Conservation (phyloP, 805 yeast species). For the Candida loeiensis region DNA sequence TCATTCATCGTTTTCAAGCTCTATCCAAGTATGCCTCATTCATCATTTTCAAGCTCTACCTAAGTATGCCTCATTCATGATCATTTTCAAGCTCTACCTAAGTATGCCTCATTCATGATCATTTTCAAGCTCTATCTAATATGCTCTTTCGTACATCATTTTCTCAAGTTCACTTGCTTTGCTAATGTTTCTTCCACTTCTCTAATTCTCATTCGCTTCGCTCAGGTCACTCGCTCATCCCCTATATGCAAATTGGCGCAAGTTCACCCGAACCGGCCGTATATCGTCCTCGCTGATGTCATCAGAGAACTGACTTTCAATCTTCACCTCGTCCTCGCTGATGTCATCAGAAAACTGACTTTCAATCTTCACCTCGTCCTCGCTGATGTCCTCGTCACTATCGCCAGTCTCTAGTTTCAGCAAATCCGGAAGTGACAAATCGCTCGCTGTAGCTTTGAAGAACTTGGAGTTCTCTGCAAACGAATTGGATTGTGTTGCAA, state of each 20-base stretch:
- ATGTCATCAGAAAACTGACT: conserved; percentile 8
- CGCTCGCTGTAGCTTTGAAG: not conserved
- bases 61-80: too few relatives aligned
- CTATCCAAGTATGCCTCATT: too few relatives aligned
- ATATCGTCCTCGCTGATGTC: conserved; percentile 11
- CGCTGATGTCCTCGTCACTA: conserved; percentile 12
- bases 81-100: too few relatives aligned
- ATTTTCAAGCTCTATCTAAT: too few relatives aligned
- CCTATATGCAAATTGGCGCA: conserved; percentile 17
- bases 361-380: conserved; percentile 8
- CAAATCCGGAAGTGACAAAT: not conserved
- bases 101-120: too few relatives aligned
- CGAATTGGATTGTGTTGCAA: too few relatives aligned
- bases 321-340: not conserved
- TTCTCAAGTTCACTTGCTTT: too few relatives aligned
- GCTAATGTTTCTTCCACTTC: too few relatives aligned
- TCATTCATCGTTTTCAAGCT: too few relatives aligned
- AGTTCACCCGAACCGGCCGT: conserved; percentile 6
- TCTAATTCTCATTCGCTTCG: too few relatives aligned
- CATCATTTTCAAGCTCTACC: too few relatives aligned
- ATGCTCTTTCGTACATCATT: too few relatives aligned
- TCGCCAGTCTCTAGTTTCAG: conserved; percentile 5
- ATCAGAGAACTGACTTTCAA: conserved; percentile 8
- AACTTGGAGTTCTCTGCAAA: not conserved
- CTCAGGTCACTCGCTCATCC: conserved; percentile 10